Base-by-base conservation (phyloP, 192 early-diverging fungal genomes). In the Coemansia sp. region DNA sequence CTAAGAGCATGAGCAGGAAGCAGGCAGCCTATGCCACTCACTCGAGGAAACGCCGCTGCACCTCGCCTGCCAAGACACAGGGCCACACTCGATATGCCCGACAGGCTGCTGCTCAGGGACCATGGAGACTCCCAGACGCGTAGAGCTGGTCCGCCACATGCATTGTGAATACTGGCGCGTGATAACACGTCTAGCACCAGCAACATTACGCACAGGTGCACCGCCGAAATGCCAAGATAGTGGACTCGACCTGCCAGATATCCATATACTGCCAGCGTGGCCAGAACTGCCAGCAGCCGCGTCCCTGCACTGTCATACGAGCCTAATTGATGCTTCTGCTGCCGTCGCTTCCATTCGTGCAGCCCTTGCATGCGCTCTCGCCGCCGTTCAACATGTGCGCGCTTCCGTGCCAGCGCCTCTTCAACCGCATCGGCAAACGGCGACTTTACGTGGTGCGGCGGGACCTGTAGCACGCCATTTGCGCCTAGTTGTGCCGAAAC, bases 381-480 rank as follows among this genome's bases (percentile, higher is more conserved):
- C 16, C 56, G 73, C 27, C 67, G 66, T 18, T 57, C 62, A 20
- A 50, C 65, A 27, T 64, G 23, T n/a, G 58, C 58, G 12, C 61
- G 57, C 26, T 54, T 60, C 41, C 56, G 61, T 23, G 29, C 65
- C 62, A 64, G 12, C 27, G 72, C 72, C 32, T 64, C 61, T 35
- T 54, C 65, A 7, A 74, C 72, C 14, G 72, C 72, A 22, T 74
- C 65, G n/a, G 72, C 65, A 61, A 68, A 74, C 23, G 72, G 72
- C 32, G 72, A 68, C 26, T 53, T 57, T 29, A 68, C 61, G n/a
- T 53, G 26, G 1, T 24, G 41, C 20, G 54, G 56, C 23, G 56
- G 35, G 19, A 64, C 43, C 51, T 52, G 43, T 26, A 27, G 16
- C 41, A 45, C 41, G 41, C 41, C 41, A 35, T 35, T 1, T 35